Conservation (phyloP, 495 filamentous ascomycete genomes). For the Aspergillus incahuasiensis region DNA sequence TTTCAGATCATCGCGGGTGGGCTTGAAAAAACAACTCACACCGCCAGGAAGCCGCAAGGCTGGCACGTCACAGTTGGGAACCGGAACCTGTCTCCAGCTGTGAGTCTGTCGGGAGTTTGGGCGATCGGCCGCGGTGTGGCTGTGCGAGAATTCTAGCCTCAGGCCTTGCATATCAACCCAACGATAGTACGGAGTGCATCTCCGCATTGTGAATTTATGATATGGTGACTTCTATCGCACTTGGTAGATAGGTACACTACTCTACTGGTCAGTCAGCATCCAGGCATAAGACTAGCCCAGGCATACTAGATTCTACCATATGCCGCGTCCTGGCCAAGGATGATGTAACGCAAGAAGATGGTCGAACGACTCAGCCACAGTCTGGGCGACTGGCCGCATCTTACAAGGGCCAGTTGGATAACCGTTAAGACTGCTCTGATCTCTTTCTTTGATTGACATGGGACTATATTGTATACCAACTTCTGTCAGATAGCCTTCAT, state of each 20-base stretch:
- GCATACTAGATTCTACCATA: background rate
- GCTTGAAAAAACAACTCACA: background rate
- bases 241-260: no score
- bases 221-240: no score
- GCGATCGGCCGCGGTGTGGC: slow-evolving; percentile 20
- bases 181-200: no score
- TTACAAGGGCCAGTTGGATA: background rate
- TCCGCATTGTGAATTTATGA: no score
- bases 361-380: slow-evolving; percentile 6
- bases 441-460: no score
- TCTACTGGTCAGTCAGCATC: no score
- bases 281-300: background rate
- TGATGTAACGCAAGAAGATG: slow-evolving; percentile 3
- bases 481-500: no score
- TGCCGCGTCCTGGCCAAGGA: background rate
- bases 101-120: slow-evolving; percentile 8
- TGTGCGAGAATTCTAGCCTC: slow-evolving; percentile 15
- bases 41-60: background rate
- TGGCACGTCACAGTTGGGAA: background rate
- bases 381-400: background rate
- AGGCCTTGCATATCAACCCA: slow-evolving; percentile 2
- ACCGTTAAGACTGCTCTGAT: no score
- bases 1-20: slow-evolving; percentile 15
- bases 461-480: no score
- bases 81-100: background rate